Evolutionary conservation across 805 yeast genomes (phyloP), one percentile per base, ranked within the genome.

Genomic region (Metschnikowia sp.): DNA sequence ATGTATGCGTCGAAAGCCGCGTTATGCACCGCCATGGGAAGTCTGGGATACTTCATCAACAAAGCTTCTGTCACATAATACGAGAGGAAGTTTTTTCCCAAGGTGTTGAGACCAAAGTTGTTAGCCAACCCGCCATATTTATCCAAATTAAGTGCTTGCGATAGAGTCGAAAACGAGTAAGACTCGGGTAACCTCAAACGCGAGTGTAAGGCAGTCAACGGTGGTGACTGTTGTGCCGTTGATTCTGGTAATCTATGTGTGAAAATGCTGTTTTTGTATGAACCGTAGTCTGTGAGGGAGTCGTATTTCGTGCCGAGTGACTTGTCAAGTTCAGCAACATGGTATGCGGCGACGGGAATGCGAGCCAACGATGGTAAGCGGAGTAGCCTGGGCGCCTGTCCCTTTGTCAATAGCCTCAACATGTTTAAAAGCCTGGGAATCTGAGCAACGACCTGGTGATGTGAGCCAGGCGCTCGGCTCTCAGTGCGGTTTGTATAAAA

Each of bases 11-110:
- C 84, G 8, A 86, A 83, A 0, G 96, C 88, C 7, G 83, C 81
- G 57, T 83, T 81, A 47, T 89, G 77, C 28, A 91, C 84, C 8
- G 82, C 78, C 51, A 85, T 77, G 13, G 99, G 99, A 42, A 94
- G 75, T 63, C 99, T 81, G 45, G 99, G 99, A 64, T 90, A 90
- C 54, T 78, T 81, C 42, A 83, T 67, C 57, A 89, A 70, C 49
- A 92, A 72, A 56, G 86, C 71, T 64, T 89, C 96, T 18, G 86
- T 76, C 4, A 83, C 85, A 59, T 88, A 85, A 65, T 83, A 88
- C 10, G 84, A 79, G 50, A 94, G 70, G 41, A 94, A 69, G 50
- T 83, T 82, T 59, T 83, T 81, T 42, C 99, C 99, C 61, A 92
- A 83, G n/a, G 81, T 78, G 48, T 86, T 79, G 61, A 92, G 76